phyloP scores from a whole-genome alignment of 208 protist genomes.

The Trypanosoma platydactyli region DNA sequence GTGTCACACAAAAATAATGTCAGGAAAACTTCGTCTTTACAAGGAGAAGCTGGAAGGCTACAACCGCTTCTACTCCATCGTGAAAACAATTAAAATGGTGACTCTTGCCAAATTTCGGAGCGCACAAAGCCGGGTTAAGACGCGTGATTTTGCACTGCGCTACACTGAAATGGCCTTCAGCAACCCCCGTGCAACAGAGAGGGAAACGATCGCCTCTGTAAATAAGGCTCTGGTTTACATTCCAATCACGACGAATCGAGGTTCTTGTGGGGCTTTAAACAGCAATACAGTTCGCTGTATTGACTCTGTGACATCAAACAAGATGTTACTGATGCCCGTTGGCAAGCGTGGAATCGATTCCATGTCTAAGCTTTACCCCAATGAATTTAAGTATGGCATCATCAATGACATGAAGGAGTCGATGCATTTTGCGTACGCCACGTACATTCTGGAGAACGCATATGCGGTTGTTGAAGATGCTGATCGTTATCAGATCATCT shows the following conservation, averaged over 20 bases:
- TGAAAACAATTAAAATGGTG: constrained; percentile 94
- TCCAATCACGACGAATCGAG: constrained; percentile 88
- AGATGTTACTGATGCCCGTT: constrained; percentile 71
- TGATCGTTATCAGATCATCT: constrained; percentile 78
- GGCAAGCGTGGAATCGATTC: constrained; percentile 88
- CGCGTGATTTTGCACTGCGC: constrained; percentile 85
- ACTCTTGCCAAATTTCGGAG: constrained; percentile 87
- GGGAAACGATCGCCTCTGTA: constrained; percentile 25
- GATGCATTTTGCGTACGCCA: constrained; percentile 88
- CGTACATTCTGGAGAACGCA: constrained; percentile 82
- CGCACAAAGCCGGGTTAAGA: constrained; percentile 74
- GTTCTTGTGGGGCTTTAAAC: constrained; percentile 89
- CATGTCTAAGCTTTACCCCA: constrained; percentile 80
- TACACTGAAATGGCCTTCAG: constrained; percentile 91
- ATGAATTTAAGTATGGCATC: constrained; percentile 74
- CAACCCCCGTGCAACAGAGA: constrained; percentile 44
- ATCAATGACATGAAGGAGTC: constrained; percentile 90
- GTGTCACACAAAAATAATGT: constrained; percentile 53
- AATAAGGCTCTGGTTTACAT: constrained; percentile 72
- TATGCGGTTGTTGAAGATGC: constrained; percentile 48
- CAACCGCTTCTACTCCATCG: constrained; percentile 90
- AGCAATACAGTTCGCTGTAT: constrained; percentile 73
- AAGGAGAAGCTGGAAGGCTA: constrained; percentile 92
- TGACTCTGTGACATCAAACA: constrained; percentile 52
- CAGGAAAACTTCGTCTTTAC: constrained; percentile 89